These are phyloP conservation scores for Herpetomonas tarakana DNA, from an alignment of 208 protist genomes.

Conservation along the genomic window DNA sequence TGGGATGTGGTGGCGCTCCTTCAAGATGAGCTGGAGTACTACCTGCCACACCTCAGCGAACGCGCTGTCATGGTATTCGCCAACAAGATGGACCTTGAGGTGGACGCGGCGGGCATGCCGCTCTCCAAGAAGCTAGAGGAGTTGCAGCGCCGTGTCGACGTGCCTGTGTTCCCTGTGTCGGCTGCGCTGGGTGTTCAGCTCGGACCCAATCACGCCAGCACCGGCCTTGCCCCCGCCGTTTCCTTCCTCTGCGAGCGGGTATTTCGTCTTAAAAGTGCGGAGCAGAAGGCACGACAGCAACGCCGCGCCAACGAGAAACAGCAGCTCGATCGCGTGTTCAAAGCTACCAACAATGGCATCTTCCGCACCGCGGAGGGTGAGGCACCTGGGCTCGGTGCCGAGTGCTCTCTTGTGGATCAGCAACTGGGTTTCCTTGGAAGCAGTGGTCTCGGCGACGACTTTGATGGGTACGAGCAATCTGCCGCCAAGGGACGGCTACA, in stretches of 20 bases:
- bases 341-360: constrained; percentile 68
- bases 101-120: constrained; percentile 38
- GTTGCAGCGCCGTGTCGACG: constrained; percentile 43
- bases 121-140: constrained; percentile 61
- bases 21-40: constrained; percentile 85
- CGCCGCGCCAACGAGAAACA: constrained; percentile 27
- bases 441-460: constrained; percentile 51
- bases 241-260: constrained; percentile 69
- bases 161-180: constrained; percentile 91
- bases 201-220: constrained; percentile 41
- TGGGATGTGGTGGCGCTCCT: constrained; percentile 84
- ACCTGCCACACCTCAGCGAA: constrained; percentile 61
- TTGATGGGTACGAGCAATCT: constrained; percentile 74
- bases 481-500: constrained; percentile 55
- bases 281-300: constrained; percentile 27
- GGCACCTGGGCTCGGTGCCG: too few species aligned
- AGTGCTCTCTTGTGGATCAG: constrained; percentile 77
- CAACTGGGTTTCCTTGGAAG: constrained; percentile 61
- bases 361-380: constrained; percentile 16
- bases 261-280: constrained; percentile 48
- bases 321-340: constrained; percentile 62
- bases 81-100: constrained; percentile 90
- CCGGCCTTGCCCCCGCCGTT: constrained; percentile 53
- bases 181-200: constrained; percentile 69
- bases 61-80: constrained; percentile 82